Percentiles rank a stretch among this genome's conserved stretches.
phyloP scores from a whole-genome alignment of 2,329 filamentous ascomycete species.

The Basipetospora chlamydospora region DNA sequence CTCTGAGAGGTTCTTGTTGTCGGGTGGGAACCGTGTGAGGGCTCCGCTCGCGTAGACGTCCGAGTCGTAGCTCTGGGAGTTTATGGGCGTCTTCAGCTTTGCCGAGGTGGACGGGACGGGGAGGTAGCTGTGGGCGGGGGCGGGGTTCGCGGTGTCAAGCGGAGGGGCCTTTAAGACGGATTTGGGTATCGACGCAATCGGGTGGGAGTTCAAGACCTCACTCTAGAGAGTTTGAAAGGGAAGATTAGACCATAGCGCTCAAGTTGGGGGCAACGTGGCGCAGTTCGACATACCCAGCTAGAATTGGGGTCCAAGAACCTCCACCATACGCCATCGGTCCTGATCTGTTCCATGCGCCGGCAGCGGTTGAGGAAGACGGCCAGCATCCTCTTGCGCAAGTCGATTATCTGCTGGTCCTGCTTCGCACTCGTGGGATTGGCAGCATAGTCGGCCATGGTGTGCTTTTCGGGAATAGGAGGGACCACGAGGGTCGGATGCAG shows the following conservation, averaged over 20 bases:
- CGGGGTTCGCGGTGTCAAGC: conserved; percentile 83
- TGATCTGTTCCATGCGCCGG: conserved; percentile 78
- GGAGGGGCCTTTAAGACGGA: conserved; percentile 92
- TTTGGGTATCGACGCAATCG: conserved; percentile 82
- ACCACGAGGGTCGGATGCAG: conserved; percentile 92
- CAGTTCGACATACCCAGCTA: conserved; percentile 61
- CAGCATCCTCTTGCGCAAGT: conserved; percentile 91
- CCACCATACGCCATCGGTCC: conserved; percentile 94
- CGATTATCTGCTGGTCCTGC: conserved; percentile 93
- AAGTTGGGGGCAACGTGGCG: too few species aligned
- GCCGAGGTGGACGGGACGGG: conserved; percentile 75
- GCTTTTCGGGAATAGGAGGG: conserved; percentile 95
- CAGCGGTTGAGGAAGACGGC: conserved; percentile 91
- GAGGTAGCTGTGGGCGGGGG: conserved; percentile 71
- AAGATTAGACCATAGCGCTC: too few species aligned
- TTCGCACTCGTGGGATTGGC: conserved; percentile 97
- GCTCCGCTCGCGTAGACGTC: conserved; percentile 13
- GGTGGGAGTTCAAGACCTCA: conserved; percentile 88
- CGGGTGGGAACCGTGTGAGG: conserved; percentile 59
- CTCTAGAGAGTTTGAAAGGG: conserved; percentile 39
- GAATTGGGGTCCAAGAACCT: conserved; percentile 94
- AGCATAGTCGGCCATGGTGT: conserved; percentile 96
- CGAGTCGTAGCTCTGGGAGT: conserved; percentile 15
- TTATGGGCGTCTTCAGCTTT: conserved; percentile 54
- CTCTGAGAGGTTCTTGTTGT: conserved; percentile 62